Percentiles rank a stretch among this genome's conserved stretches.
phyloP scores from a whole-genome alignment of 495 filamentous ascomycete genomes.

The Gamarada debralockiae region DNA sequence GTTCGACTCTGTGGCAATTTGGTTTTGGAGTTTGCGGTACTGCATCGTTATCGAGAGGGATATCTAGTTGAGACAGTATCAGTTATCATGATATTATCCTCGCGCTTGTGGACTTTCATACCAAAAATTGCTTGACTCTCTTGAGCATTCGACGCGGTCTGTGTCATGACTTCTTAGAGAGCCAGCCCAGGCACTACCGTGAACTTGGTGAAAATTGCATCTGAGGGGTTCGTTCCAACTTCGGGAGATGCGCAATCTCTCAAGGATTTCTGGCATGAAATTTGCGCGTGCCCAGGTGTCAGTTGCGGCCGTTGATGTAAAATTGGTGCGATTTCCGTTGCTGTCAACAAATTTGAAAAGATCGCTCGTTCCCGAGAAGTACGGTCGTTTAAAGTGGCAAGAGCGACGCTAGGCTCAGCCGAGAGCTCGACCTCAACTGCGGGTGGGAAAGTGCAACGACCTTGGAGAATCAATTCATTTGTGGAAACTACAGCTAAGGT shows the following conservation, averaged over 20 bases:
- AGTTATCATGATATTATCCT: not conserved
- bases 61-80: slow-evolving; percentile 11
- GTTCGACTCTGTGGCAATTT: slow-evolving; percentile 20
- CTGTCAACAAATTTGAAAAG: slow-evolving; percentile 7
- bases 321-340: slow-evolving; percentile 25
- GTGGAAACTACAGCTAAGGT: slow-evolving; percentile 5
- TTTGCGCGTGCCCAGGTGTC: slow-evolving; percentile 58
- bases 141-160: slow-evolving; percentile 22
- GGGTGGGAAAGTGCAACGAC: no score
- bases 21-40: slow-evolving; percentile 4
- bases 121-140: slow-evolving; percentile 20
- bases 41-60: slow-evolving; percentile 1
- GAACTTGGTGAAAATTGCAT: slow-evolving; percentile 64
- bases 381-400: not conserved
- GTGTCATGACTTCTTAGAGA: slow-evolving; percentile 24
- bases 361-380: not conserved
- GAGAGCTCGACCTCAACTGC: not conserved
- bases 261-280: slow-evolving; percentile 46
- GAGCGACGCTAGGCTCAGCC: slow-evolving; percentile 6
- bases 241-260: slow-evolving; percentile 57
- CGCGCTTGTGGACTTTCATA: slow-evolving; percentile 3
- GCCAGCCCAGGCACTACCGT: slow-evolving; percentile 41
- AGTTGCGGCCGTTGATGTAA: slow-evolving; percentile 35
- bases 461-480: slow-evolving; percentile 6
- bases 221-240: slow-evolving; percentile 54